Evolutionary conservation across 2,329 filamentous ascomycete genomes (phyloP), one percentile per base, ranked within the genome.

Genomic region (Colletotrichum gigasporum): DNA sequence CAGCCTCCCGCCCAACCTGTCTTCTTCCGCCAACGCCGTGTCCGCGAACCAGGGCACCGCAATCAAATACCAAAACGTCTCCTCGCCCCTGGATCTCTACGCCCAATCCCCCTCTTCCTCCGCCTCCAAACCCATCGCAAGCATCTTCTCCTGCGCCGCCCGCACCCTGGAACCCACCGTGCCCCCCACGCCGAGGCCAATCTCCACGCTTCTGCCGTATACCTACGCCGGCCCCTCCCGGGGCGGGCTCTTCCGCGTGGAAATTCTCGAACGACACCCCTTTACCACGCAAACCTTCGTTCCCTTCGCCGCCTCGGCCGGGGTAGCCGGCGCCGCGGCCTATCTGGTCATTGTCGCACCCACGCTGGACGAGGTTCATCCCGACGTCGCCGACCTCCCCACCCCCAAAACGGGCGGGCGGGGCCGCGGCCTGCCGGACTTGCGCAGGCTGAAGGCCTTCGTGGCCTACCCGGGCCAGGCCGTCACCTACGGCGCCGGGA

Each of bases 221-320:
- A 57, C 51, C 35, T 51, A 63, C 58, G 57, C 58, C 35, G 48
- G 50, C 50, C 47, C 28, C 47, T 18, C 53, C 26, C 30, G 54
- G 32, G 22, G 45, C 51, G 70, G 58, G 68, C 65, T 63, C 20
- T 92, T 97, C 74, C 82, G 86, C 45, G 85, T 97, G 56, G 78
- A 79, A 18, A 87, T 97, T 61, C 86, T 98, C 28, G 96, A 99
- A 77, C 85, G 96, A 37, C 96, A 99, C 77, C 95, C 96, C 0
- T 98, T 90, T 78, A 98, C 96, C 1, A 92, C 92, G 2, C 96
- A 99, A 80, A 97, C 94, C 0, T 98, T 99, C 77, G 85, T 92
- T 42, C 96, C 96, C 0, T 81, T 97, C 52, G 86, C 78, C 10
- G 78, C 32, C 14, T 20, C 22, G 2, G 16, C 39, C n/a, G 56